phyloP scores from a whole-genome alignment of 495 filamentous ascomycete species.

The Trypethelium eluteriae region DNA sequence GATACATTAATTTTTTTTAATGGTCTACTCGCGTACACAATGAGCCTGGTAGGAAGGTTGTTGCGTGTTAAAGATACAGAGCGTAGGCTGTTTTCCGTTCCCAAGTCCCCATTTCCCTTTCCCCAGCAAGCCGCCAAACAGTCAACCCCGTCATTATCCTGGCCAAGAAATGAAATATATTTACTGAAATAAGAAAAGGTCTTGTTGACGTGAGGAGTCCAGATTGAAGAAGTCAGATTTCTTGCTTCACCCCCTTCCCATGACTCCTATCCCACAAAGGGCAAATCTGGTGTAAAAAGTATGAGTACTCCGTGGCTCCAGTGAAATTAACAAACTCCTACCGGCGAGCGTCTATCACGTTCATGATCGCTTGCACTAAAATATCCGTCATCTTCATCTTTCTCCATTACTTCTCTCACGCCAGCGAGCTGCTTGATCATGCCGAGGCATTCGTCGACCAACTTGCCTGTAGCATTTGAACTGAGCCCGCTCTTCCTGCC shows the following conservation, averaged over 20 bases:
- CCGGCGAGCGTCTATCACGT: neutral
- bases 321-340: neutral
- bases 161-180: neutral
- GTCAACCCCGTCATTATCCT: no score
- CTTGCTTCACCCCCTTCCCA: no score
- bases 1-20: no score
- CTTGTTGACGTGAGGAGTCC: no score
- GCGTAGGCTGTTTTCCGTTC: no score
- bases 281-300: neutral
- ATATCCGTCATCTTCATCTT: conserved; percentile 28
- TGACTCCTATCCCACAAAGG: neutral
- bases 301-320: neutral
- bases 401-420: conserved; percentile 6
- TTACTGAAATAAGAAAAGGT: neutral
- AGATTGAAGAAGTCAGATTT: no score
- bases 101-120: no score
- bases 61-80: no score
- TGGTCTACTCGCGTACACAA: no score
- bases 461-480: neutral
- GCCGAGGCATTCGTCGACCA: conserved; percentile 15
- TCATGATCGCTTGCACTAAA: conserved; percentile 23
- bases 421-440: conserved; percentile 16
- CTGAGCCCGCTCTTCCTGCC: conserved; percentile 27
- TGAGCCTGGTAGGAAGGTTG: no score
- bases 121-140: no score